These are phyloP conservation scores for Diaporthe ilicicola DNA, from an alignment of 2,329 filamentous ascomycete genomes.

Conservation along the genomic window DNA sequence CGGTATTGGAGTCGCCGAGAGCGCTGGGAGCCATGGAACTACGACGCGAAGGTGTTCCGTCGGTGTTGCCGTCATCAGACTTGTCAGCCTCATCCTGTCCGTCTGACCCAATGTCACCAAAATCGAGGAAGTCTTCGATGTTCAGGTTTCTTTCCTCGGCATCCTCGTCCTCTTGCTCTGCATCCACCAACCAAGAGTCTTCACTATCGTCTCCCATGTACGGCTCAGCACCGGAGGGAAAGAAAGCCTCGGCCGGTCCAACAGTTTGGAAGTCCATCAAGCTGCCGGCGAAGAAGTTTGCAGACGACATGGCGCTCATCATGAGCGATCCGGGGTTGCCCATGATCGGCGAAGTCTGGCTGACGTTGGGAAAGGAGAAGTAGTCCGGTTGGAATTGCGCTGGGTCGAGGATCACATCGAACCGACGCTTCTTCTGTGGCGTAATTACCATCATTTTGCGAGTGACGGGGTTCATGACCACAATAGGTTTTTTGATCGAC, in stretches of 20 bases:
- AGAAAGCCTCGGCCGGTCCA: constrained; percentile 80
- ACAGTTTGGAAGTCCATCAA: constrained; percentile 71
- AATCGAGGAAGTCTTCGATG: constrained; percentile 78
- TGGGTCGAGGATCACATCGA: constrained; percentile 58
- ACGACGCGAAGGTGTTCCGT: constrained; percentile 60
- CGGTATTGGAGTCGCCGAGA: constrained; percentile 54
- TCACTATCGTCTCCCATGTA: constrained; percentile 59
- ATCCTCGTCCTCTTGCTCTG: constrained; percentile 54
- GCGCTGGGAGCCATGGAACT: constrained; percentile 51
- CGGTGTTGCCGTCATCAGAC: constrained; percentile 54
- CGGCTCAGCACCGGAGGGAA: constrained; percentile 71
- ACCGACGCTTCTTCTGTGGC: constrained; percentile 53
- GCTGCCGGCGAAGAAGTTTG: constrained; percentile 60
- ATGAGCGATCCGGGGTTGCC: constrained; percentile 78
- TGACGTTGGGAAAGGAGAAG: constrained; percentile 45
- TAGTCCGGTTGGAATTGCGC: constrained; percentile 63
- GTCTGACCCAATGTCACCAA: constrained; percentile 67
- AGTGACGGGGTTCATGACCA: constrained; percentile 64
- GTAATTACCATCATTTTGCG: constrained; percentile 73
- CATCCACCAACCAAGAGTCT: constrained; percentile 47
- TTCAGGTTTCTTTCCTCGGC: constrained; percentile 71
- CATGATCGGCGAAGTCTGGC: constrained; percentile 63
- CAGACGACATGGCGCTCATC: constrained; percentile 76
- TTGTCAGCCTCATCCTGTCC: constrained; percentile 63
- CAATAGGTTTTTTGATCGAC: constrained; percentile 64